A percentile compares a stretch with the other conserved stretches of the same genome.
phyloP scores from a whole-genome alignment of 2,329 filamentous ascomycete species.

The Plenodomus biglobosus region DNA sequence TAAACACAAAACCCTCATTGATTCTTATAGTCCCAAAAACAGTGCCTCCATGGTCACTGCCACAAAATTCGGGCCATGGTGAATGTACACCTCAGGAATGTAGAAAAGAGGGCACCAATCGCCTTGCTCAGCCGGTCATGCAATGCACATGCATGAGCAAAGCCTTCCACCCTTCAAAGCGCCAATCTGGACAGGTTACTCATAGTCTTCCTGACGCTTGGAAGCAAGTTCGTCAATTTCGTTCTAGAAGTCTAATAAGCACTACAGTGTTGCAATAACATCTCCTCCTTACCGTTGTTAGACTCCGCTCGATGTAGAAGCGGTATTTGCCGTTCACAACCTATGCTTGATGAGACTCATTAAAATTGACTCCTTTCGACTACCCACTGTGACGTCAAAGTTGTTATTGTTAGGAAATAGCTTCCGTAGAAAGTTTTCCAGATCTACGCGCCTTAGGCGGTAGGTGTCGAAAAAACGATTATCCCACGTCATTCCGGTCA shows the following conservation, averaged over 20 bases:
- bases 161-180: background rate
- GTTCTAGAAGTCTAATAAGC: no score
- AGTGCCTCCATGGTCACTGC: no score
- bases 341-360: conserved; percentile 1
- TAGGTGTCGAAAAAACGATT: conserved; percentile 8
- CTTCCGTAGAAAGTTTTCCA: conserved; percentile 10
- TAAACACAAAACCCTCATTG: no score
- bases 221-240: no score
- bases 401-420: conserved; percentile 9
- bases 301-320: conserved; percentile 10
- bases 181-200: background rate
- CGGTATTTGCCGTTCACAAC: conserved; percentile 12
- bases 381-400: conserved; percentile 13
- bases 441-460: conserved; percentile 3
- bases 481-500: background rate
- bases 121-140: no score
- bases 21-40: no score
- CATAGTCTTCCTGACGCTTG: no score
- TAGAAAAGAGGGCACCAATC: no score
- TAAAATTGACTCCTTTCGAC: background rate
- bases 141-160: no score
- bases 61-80: no score
- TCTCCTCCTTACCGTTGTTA: conserved; percentile 1
- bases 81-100: no score
- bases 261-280: no score